Evolutionary conservation across 139 green algal genomes (phyloP), one percentile per base, ranked within the genome.

Genomic region (Chlorella sp.): DNA sequence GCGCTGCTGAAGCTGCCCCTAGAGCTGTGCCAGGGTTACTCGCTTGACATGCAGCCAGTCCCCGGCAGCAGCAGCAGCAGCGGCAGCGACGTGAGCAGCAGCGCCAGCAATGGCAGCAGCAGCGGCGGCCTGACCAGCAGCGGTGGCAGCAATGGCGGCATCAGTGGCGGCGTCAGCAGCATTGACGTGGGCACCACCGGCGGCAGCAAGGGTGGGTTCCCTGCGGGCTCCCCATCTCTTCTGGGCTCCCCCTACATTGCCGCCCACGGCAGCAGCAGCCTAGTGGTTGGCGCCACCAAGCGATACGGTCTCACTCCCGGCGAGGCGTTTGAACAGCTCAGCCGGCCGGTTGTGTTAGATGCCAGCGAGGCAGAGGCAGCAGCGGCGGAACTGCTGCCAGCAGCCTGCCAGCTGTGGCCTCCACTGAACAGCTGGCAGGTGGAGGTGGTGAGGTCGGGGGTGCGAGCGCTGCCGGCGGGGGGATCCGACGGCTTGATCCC

Each of bases 221-320:
- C 94, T 3, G 15, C 60, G 0, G 86, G 75, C 36, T 85, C 90
- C 0, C 96, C 96, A 21, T 97, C 95, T 78, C 86, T 99, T 36
- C 92, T 99, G 26, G 96, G 96, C 0, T 64, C 91, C 19, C 92
- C 93, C 3, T 99, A 99, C 93, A 69, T 98, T 22, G 94, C 95
- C 1, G 92, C 92, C 28, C 90, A 94, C 42, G 92, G 91, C 39
- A 75, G 81, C 1, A 16, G 76, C 12, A 68, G 87, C 40, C 24
- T 96, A 40, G 91, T 98, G 64, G 91, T 97, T 3, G 96, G 96
- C 1, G 96, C 96, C 26, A 97, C 95, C 11, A 95, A 96, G 89
- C 40, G 89, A 11, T 93, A 96, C 84, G 94, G 91, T 48, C 90
- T 92, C 61, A 93, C 81, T 21, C 77, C 92, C 34, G 81, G 93